Evolutionary conservation across 129 eudicot species (phyloP).

Genomic region (Flaveria robusta): DNA sequence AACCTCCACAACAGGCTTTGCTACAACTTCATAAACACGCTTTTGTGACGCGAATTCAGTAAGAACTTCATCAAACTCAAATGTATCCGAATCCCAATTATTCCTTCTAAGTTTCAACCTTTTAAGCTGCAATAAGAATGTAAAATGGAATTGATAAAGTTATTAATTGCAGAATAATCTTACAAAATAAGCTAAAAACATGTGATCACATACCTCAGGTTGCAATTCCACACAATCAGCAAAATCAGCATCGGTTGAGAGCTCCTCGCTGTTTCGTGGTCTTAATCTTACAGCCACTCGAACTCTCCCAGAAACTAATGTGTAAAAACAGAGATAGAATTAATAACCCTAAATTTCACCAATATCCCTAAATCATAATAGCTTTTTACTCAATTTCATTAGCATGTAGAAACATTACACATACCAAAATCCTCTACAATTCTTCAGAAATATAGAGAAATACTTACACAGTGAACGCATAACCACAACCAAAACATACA

Average conservation of each 20-base stretch:
- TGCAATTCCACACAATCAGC: conserved; percentile 96
- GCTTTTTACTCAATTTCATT: neutral
- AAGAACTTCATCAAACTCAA: conserved; percentile 93
- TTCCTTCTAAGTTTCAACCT: conserved; percentile 80
- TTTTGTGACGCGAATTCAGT: conserved; percentile 97
- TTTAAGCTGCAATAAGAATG: conserved; percentile 58
- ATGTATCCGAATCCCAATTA: conserved; percentile 97
- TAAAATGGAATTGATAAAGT: neutral
- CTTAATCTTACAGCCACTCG: conserved; percentile 94
- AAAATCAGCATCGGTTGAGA: conserved; percentile 89
- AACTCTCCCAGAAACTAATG: conserved; percentile 83
- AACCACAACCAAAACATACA: neutral
- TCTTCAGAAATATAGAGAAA: conserved; percentile 2
- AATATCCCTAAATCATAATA: neutral
- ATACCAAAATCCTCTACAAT: neutral
- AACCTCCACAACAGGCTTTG: conserved; percentile 98
- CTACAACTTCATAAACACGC: conserved; percentile 97
- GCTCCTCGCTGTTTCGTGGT: conserved; percentile 88
- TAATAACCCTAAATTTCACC: neutral
- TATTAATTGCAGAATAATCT: conserved; percentile 3
- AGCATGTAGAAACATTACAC: neutral
- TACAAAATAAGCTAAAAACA: neutral
- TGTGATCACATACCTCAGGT: conserved; percentile 70
- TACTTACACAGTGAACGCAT: neutral
- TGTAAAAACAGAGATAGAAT: neutral